A percentile compares a stretch with the other conserved stretches of the same genome.
Evolutionary conservation across 306 rosid genomes (phyloP).

Genomic region (Lathyrus sativus): DNA sequence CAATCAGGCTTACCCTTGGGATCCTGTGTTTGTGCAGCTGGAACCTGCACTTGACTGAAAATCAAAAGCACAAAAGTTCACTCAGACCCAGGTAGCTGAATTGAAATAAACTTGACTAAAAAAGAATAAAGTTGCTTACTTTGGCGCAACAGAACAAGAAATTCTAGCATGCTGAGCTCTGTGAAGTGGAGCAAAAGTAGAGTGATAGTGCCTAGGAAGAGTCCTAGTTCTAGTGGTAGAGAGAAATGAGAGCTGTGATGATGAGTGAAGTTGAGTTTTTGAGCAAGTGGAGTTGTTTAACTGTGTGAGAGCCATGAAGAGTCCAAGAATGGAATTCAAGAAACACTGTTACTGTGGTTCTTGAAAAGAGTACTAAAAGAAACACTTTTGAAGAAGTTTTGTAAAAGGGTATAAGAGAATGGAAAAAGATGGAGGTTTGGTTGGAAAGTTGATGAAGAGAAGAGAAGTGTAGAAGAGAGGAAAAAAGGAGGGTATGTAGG

Average conservation of each 20-base stretch:
- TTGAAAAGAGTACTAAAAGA: background rate
- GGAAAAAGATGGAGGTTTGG: slow-evolving; percentile 16
- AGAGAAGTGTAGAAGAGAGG: background rate
- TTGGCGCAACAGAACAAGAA: slow-evolving; percentile 78
- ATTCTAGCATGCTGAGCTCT: slow-evolving; percentile 47
- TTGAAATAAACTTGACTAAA: background rate
- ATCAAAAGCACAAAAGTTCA: slow-evolving; percentile 8
- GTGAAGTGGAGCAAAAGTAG: slow-evolving; percentile 45
- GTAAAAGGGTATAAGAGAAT: background rate
- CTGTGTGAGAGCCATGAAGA: slow-evolving; percentile 71
- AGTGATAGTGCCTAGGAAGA: slow-evolving; percentile 40
- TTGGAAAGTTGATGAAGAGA: slow-evolving; percentile 45
- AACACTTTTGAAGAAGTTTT: slow-evolving; percentile 15
- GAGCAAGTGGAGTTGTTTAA: slow-evolving; percentile 53
- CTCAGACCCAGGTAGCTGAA: slow-evolving; percentile 29
- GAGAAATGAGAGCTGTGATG: slow-evolving; percentile 55
- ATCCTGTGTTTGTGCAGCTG: slow-evolving; percentile 47
- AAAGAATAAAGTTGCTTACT: slow-evolving; percentile 48
- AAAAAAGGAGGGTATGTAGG: background rate
- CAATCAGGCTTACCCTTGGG: slow-evolving; percentile 70
- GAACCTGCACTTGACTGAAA: slow-evolving; percentile 76
- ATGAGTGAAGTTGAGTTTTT: slow-evolving; percentile 51
- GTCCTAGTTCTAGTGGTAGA: slow-evolving; percentile 38
- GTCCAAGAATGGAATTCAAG: background rate
- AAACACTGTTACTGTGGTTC: background rate